Evolutionary conservation across 805 yeast genomes (phyloP), one percentile per base, ranked within the genome.

Genomic region (Nakazawaea wickerhamii): DNA sequence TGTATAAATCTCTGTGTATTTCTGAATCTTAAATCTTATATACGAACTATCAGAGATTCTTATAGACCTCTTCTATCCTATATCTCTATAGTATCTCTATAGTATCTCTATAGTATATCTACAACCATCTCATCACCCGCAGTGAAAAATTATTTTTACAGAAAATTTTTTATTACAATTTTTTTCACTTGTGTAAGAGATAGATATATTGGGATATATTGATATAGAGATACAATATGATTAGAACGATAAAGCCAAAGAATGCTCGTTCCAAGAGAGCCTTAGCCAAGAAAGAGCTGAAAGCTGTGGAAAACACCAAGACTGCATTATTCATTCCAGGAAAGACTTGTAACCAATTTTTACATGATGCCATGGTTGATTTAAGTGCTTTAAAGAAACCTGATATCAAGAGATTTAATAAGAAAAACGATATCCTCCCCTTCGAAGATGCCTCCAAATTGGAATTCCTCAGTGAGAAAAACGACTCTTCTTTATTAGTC

Each of bases 241-340:
- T 64, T 48, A 64, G 75, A 72, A 60, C 72, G 35, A 68, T 82
- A 35, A 83, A 88, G 53, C 98, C 99, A 28, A 90, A 89, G 68
- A 93, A 83, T 58, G 96, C 96, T 42, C 88, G 98, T 58, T 78
- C 96, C 43, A 93, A 93, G 69, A 80, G 99, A 64, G 98, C 96
- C 5, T 60, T 90, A 50, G 95, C 89, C 49, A 84, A 84, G 55
- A 83, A 79, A 54, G 96, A 89, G 55, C 78, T 97, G 41, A 91
- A 89, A 65, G 63, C 88, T 36, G 84, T 84, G 7, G 99, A 93
- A 62, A 90, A 93, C 63, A 79, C 83, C 48, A 93, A 93, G 64
- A 75, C 79, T 42, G 97, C 96, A 0, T 72, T 93, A 44, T 93
- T 93, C 55, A 80, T 93, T 34, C 96, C 96, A 15, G 99, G 98